A percentile compares a stretch with the other conserved stretches of the same genome.
Conservation (phyloP, 2,329 filamentous ascomycete species). For the Lecanicillium sp. region DNA sequence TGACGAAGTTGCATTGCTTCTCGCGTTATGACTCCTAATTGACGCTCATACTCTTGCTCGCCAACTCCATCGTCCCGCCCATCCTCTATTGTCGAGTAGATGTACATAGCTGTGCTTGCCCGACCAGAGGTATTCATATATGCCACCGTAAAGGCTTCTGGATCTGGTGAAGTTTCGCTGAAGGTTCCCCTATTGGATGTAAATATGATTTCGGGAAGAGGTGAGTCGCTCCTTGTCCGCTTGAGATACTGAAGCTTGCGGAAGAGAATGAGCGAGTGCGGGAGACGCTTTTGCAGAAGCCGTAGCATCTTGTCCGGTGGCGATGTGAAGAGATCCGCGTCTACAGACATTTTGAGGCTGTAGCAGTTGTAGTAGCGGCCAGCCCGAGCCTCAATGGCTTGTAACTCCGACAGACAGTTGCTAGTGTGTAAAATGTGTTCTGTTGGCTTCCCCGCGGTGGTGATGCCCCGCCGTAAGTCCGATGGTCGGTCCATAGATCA, state of each 20-base stretch:
- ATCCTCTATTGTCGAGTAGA: slow-evolving; percentile 42
- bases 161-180: not conserved
- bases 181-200: slow-evolving; percentile 15
- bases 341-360: too few species aligned
- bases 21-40: not conserved
- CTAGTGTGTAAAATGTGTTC: too few species aligned
- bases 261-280: slow-evolving; percentile 50
- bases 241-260: slow-evolving; percentile 53
- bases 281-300: slow-evolving; percentile 42
- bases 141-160: slow-evolving; percentile 38
- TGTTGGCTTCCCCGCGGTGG: too few species aligned
- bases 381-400: too few species aligned
- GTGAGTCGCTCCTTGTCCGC: slow-evolving; percentile 31
- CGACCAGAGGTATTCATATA: slow-evolving; percentile 49
- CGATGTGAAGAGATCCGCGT: slow-evolving; percentile 13
- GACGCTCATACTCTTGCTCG: slow-evolving; percentile 6
- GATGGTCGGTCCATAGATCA: too few species aligned
- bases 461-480: too few species aligned
- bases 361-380: too few species aligned
- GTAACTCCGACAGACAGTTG: too few species aligned
- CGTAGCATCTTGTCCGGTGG: slow-evolving; percentile 30
- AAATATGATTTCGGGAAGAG: slow-evolving; percentile 34
- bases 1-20: not conserved
- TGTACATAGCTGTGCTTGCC: slow-evolving; percentile 53
- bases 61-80: not conserved